These are phyloP conservation scores for Hebeloma cylindrosporum DNA, from an alignment of 768 basidiomycete species.

Conservation along the genomic window DNA sequence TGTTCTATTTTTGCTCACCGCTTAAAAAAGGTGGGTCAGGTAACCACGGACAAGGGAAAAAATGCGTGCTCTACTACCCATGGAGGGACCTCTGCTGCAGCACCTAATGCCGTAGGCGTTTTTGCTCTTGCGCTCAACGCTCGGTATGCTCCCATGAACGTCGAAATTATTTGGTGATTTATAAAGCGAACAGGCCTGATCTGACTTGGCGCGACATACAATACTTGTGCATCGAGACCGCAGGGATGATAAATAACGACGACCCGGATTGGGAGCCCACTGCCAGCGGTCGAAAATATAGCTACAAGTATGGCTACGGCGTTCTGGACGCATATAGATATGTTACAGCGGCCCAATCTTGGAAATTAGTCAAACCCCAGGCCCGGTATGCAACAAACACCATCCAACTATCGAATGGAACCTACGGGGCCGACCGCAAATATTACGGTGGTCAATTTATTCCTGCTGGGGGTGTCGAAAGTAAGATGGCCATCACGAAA, in stretches of 20 bases:
- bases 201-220: constrained; percentile 97
- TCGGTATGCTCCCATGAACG: constrained; percentile 48
- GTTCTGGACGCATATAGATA: constrained; percentile 80
- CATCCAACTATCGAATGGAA: constrained; percentile 62
- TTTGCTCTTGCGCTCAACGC: constrained; percentile 88
- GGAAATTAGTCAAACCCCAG: constrained; percentile 92
- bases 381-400: constrained; percentile 82
- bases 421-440: constrained; percentile 50
- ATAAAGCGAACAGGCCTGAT: constrained; percentile 64
- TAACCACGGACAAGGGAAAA: constrained; percentile 91
- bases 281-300: constrained; percentile 58
- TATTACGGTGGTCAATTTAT: constrained; percentile 71
- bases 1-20: not conserved
- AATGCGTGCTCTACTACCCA: constrained; percentile 79
- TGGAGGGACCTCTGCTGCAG: constrained; percentile 97
- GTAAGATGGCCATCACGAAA: constrained; percentile 63
- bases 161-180: constrained; percentile 8
- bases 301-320: constrained; percentile 97
- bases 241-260: constrained; percentile 75
- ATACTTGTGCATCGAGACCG: constrained; percentile 78
- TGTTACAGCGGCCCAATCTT: constrained; percentile 76
- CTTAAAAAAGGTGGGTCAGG: constrained; percentile 44
- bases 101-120: constrained; percentile 93
- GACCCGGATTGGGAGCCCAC: constrained; percentile 95
- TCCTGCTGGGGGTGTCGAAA: constrained; percentile 58